Base-by-base conservation (phyloP, 2,329 filamentous ascomycete genomes). In the Stagonosporopsis vannaccii region DNA sequence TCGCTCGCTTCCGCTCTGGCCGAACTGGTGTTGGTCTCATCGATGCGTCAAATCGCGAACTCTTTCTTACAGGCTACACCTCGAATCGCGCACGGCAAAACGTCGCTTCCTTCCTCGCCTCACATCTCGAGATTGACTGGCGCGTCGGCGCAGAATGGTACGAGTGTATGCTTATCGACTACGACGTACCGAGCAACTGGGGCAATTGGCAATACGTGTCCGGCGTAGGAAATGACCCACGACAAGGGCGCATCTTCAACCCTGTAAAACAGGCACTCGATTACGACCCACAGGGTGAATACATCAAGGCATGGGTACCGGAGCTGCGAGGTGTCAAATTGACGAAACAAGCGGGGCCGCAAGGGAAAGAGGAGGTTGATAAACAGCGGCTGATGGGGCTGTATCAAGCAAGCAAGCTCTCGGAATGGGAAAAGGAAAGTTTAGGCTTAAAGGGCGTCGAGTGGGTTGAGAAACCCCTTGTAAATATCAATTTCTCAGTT, bases 181-280 rank as follows among this genome's bases (percentile, higher is more conserved):
- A 93, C 70, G 90, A 94, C 63, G 82, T 90, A 0, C 86, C 84
- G 13, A 89, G 83, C 56, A 93, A 93, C 63, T 94, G 90, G 90
- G 87, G 87, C 9, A 92, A 92, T 66, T 93, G 90, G 90, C 90
- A 92, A 72, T 94, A 94, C 59, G 85, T 91, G 0, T 84, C 90
- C 0, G 90, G 90, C 0, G 89, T 94, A 0, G 90, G 91, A 7
- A 93, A 92, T 61, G 90, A 94, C 63, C 90, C 90, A 0, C 79
- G 90, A 6, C 85, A 89, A 62, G 84, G 85, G 0, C 81, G 90
- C n/a, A 84, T 90, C 13, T 93, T 93, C 80, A 94, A 94, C 67
- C 90, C 90, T 0, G 86, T 94, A 44, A 93, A 93, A 72, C 90
- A 94, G 71, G 88, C 87, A 0, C 85, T 90, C 39, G 89, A 92